phyloP scores from a whole-genome alignment of 2,329 filamentous ascomycete species.

The Emergomyces pasteurianus region DNA sequence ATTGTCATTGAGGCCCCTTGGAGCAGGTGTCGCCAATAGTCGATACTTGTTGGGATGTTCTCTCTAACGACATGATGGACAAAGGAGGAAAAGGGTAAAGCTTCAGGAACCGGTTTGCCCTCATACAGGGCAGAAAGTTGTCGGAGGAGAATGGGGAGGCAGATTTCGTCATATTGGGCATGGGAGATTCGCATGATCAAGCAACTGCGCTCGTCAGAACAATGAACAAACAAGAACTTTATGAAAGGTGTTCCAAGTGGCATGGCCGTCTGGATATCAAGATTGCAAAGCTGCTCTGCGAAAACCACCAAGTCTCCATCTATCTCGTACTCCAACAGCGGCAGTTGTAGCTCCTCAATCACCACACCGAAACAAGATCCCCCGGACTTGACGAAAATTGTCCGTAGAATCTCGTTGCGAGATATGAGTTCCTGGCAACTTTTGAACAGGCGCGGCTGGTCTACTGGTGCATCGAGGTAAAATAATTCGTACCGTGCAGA shows the following conservation, averaged over 20 bases:
- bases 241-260: slow-evolving; percentile 44
- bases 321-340: slow-evolving; percentile 34
- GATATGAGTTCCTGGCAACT: slow-evolving; percentile 35
- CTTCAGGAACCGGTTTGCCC: slow-evolving; percentile 16
- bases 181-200: slow-evolving; percentile 51
- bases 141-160: slow-evolving; percentile 43
- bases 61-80: slow-evolving; percentile 20
- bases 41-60: slow-evolving; percentile 27
- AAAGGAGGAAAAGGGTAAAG: slow-evolving; percentile 27
- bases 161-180: slow-evolving; percentile 53
- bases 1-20: slow-evolving; percentile 33
- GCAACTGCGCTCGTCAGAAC: slow-evolving; percentile 17
- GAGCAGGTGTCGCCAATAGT: slow-evolving; percentile 47
- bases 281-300: slow-evolving; percentile 35
- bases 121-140: slow-evolving; percentile 42
- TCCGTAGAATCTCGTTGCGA: slow-evolving; percentile 48
- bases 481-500: slow-evolving; percentile 51
- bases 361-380: slow-evolving; percentile 39
- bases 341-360: slow-evolving; percentile 35
- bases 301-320: slow-evolving; percentile 36
- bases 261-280: slow-evolving; percentile 41
- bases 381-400: slow-evolving; percentile 40
- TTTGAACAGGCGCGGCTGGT: slow-evolving; percentile 34
- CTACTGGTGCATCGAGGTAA: slow-evolving; percentile 40
- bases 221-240: slow-evolving; percentile 40